These are phyloP conservation scores for Yamagishiella unicocca DNA, from an alignment of 139 green algal genomes.

Conservation along the genomic window DNA sequence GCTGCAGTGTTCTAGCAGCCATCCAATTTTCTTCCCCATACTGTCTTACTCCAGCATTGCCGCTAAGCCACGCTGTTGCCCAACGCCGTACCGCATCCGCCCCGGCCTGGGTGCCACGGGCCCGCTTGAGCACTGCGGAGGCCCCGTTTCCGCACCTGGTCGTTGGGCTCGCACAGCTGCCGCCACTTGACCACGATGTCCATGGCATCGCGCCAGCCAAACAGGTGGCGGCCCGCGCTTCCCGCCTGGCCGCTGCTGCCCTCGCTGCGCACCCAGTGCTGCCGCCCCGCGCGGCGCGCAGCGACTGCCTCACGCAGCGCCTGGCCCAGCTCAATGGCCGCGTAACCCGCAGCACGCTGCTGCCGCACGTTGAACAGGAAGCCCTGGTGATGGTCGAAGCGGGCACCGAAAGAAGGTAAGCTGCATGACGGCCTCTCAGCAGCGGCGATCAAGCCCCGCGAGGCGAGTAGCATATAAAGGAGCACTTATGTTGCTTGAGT, in stretches of 20 bases:
- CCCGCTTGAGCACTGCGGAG: too few species aligned
- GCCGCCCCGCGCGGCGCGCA: slow-evolving; percentile 50
- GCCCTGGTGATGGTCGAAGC: slow-evolving; percentile 68
- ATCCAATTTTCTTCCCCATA: too few species aligned
- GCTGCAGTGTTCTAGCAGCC: too few species aligned
- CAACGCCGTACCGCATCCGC: too few species aligned
- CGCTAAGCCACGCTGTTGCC: too few species aligned
- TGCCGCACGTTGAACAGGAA: slow-evolving; percentile 88
- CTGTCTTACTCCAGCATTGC: too few species aligned
- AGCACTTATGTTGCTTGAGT: too few species aligned
- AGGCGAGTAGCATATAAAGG: too few species aligned
- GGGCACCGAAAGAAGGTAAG: too few species aligned
- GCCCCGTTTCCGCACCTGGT: slow-evolving; percentile 74
- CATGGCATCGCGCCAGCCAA: slow-evolving; percentile 92
- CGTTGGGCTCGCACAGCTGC: slow-evolving; percentile 94
- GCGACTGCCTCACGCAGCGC: slow-evolving; percentile 67
- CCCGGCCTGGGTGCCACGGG: too few species aligned
- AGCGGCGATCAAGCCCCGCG: too few species aligned
- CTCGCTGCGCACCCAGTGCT: slow-evolving; percentile 55
- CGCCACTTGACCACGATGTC: slow-evolving; percentile 94
- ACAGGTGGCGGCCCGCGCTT: slow-evolving; percentile 66
- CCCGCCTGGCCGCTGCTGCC: slow-evolving; percentile 61
- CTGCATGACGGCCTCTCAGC: too few species aligned
- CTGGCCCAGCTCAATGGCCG: slow-evolving; percentile 85
- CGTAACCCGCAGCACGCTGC: slow-evolving; percentile 85